These are phyloP conservation scores for Colletotrichum falcatum DNA, from an alignment of 2,329 filamentous ascomycete species.

Conservation along the genomic window DNA sequence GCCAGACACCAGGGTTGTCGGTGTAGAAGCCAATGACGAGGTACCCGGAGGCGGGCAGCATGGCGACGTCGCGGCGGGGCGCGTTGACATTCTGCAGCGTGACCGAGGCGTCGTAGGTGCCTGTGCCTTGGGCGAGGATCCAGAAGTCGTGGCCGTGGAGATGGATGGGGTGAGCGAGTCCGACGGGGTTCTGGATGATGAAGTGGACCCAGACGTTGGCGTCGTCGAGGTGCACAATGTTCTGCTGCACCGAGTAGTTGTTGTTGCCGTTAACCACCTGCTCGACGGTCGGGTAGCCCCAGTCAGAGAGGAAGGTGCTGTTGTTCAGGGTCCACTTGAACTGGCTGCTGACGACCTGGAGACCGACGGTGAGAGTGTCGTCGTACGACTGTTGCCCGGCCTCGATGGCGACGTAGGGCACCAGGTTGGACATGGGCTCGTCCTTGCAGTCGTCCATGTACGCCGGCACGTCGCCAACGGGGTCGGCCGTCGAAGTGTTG, in stretches of 20 bases:
- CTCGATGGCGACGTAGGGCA: conserved; percentile 51
- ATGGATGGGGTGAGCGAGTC: conserved; percentile 59
- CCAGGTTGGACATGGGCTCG: conserved; percentile 48
- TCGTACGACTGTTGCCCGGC: conserved; percentile 46
- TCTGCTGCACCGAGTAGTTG: conserved; percentile 43
- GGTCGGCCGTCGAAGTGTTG: conserved; percentile 39
- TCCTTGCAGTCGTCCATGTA: conserved; percentile 50
- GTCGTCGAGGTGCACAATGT: conserved; percentile 42
- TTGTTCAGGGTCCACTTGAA: conserved; percentile 63
- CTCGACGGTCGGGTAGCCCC: conserved; percentile 55
- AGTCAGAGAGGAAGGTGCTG: conserved; percentile 60
- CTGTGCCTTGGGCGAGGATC: conserved; percentile 46
- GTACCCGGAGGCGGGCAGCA: conserved; percentile 58
- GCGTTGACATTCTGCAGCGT: conserved; percentile 54
- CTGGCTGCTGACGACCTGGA: conserved; percentile 46
- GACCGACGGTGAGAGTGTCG: conserved; percentile 46
- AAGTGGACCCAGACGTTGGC: conserved; percentile 49
- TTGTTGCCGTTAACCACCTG: conserved; percentile 42
- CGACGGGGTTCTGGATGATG: conserved; percentile 48
- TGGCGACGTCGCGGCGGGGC: conserved; percentile 63
- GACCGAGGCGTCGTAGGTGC: conserved; percentile 44
- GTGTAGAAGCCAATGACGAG: conserved; percentile 63
- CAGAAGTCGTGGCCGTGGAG: conserved; percentile 59
- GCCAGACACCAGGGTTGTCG: conserved; percentile 62
- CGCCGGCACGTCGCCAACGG: conserved; percentile 47